These are phyloP conservation scores for Ustilago shanxiensis DNA, from an alignment of 1,284 basidiomycete genomes.

Conservation along the genomic window DNA sequence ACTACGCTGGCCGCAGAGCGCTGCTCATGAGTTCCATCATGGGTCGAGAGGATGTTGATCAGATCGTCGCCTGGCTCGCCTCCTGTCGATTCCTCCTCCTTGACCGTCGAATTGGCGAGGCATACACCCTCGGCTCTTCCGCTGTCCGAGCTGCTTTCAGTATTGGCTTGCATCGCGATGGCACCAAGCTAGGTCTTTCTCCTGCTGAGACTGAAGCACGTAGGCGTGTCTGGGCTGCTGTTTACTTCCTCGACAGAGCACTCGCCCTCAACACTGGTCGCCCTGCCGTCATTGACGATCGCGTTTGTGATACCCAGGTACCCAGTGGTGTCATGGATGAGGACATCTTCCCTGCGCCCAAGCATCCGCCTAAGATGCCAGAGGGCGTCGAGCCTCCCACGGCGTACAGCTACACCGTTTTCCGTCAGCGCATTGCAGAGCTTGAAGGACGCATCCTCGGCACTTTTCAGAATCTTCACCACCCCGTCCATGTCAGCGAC, in stretches of 20 bases:
- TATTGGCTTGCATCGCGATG: slow-evolving; percentile 67
- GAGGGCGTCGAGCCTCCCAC: slow-evolving; percentile 51
- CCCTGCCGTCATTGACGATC: slow-evolving; percentile 61
- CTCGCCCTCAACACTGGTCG: slow-evolving; percentile 58
- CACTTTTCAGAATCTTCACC: slow-evolving; percentile 48
- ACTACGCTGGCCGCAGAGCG: slow-evolving; percentile 52
- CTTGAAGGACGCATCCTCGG: slow-evolving; percentile 46
- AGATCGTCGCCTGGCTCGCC: slow-evolving; percentile 54
- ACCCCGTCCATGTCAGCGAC: slow-evolving; percentile 52
- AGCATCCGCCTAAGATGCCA: slow-evolving; percentile 41
- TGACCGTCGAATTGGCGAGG: slow-evolving; percentile 59
- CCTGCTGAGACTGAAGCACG: slow-evolving; percentile 55
- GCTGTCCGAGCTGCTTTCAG: slow-evolving; percentile 56
- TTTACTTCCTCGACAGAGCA: slow-evolving; percentile 56
- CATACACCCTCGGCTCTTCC: slow-evolving; percentile 53
- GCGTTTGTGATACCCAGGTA: slow-evolving; percentile 56
- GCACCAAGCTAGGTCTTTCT: slow-evolving; percentile 52
- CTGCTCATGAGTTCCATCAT: slow-evolving; percentile 54
- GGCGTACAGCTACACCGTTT: slow-evolving; percentile 46
- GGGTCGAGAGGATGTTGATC: slow-evolving; percentile 57
- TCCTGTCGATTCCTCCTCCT: slow-evolving; percentile 61
- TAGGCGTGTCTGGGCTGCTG: slow-evolving; percentile 59
- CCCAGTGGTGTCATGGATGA: slow-evolving; percentile 52
- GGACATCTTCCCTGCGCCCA: slow-evolving; percentile 47
- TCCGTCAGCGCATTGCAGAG: slow-evolving; percentile 52